A percentile compares a stretch with the other conserved stretches of the same genome.
Conservation (phyloP, 805 yeast genomes). For the Candida mattraensis region DNA sequence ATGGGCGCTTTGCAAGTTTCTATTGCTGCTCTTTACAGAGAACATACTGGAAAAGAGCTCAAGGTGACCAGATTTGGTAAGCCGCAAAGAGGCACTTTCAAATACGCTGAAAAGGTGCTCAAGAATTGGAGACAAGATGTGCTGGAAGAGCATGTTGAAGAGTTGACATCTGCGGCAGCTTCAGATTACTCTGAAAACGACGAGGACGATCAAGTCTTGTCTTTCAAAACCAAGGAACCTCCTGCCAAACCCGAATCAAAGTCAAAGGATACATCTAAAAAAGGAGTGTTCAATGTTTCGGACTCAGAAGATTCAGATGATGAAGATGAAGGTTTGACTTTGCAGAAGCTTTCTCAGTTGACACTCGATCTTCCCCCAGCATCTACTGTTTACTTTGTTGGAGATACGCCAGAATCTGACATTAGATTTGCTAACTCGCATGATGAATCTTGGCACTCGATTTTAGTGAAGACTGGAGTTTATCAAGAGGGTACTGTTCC, state of each 20-base stretch:
- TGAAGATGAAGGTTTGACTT: constrained; percentile 42
- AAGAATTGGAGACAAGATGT: constrained; percentile 77
- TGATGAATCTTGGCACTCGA: constrained; percentile 82
- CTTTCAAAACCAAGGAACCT: constrained; percentile 21
- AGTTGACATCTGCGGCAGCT: constrained; percentile 22
- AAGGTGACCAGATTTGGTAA: constrained; percentile 84
- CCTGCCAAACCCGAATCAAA: constrained; percentile 7
- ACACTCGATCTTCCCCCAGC: constrained; percentile 72
- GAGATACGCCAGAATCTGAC: constrained; percentile 89
- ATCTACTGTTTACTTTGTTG: constrained; percentile 83
- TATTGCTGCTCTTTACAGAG: constrained; percentile 79
- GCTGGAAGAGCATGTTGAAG: constrained; percentile 69
- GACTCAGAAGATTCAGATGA: constrained; percentile 33
- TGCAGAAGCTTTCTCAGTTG: constrained; percentile 44
- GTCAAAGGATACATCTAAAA: constrained; percentile 2
- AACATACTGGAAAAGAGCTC: constrained; percentile 79
- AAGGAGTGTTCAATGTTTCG: constrained; percentile 27
- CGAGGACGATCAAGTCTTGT: constrained; percentile 14
- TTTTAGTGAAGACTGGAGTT: constrained; percentile 84
- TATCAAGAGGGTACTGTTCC: constrained; percentile 80
- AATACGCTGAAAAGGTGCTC: constrained; percentile 77
- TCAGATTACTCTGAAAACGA: constrained; percentile 20
- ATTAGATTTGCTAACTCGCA: constrained; percentile 85
- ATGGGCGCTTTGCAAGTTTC: constrained; percentile 94
- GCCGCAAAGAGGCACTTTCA: constrained; percentile 85